These are phyloP conservation scores for Cryphonectria parasitica DNA, from an alignment of 2,329 filamentous ascomycete species.

Conservation along the genomic window DNA sequence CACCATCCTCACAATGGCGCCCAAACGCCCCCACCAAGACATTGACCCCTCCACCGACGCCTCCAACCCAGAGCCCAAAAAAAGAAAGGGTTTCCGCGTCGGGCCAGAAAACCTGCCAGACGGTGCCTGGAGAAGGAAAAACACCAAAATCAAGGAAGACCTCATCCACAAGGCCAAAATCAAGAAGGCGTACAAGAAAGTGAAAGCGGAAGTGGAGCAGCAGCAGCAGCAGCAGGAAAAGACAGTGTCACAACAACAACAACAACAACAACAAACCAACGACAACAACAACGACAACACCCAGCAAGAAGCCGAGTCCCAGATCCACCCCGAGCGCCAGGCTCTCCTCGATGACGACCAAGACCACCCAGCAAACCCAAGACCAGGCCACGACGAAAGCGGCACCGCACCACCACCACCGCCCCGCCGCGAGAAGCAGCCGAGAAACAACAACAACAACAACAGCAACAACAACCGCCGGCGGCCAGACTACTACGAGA, in stretches of 20 bases:
- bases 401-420: not conserved
- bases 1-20: slow-evolving; percentile 50
- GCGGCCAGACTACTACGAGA: slow-evolving; percentile 65
- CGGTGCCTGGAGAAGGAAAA: slow-evolving; percentile 81
- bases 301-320: slow-evolving; percentile 19
- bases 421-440: not conserved
- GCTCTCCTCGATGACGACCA: slow-evolving; percentile 40
- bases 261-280: slow-evolving; percentile 14
- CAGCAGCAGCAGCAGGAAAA: slow-evolving; percentile 32
- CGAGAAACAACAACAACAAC: not conserved
- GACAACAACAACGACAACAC: slow-evolving; percentile 24
- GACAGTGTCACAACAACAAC: slow-evolving; percentile 13
- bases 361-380: not conserved
- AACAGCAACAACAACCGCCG: slow-evolving; percentile 29
- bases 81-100: slow-evolving; percentile 77
- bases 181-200: slow-evolving; percentile 88
- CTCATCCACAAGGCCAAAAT: slow-evolving; percentile 92
- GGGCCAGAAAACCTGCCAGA: slow-evolving; percentile 91
- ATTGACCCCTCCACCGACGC: slow-evolving; percentile 39
- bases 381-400: slow-evolving; percentile 6
- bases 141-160: slow-evolving; percentile 82
- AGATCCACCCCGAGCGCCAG: slow-evolving; percentile 48
- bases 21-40: slow-evolving; percentile 59
- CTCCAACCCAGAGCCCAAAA: slow-evolving; percentile 49
- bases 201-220: slow-evolving; percentile 63